These are phyloP conservation scores for Ustilago vetiveriae DNA, from an alignment of 1,284 basidiomycete genomes.

Conservation along the genomic window DNA sequence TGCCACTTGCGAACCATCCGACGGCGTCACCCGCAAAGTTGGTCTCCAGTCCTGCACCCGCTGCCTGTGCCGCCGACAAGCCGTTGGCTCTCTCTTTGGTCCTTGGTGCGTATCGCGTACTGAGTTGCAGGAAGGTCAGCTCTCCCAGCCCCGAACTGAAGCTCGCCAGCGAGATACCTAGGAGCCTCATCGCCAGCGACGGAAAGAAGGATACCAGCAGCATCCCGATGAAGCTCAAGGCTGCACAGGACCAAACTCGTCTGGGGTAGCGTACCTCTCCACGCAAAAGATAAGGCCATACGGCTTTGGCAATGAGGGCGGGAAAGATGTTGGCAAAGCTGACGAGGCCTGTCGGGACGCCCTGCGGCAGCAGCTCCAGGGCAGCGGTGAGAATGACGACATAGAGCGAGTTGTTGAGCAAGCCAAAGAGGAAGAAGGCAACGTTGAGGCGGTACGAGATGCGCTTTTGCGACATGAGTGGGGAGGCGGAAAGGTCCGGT, in stretches of 20 bases:
- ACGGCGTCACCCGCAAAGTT: conserved; percentile 48
- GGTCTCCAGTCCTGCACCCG: conserved; percentile 16
- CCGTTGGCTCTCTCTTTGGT: conserved; percentile 4
- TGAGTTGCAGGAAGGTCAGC: conserved; percentile 90
- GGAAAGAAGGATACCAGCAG: conserved; percentile 80
- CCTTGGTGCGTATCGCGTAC: conserved; percentile 73
- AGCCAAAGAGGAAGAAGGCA: conserved; percentile 66
- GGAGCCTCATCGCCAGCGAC: conserved; percentile 75
- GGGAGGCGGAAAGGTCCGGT: not conserved
- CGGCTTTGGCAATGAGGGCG: conserved; percentile 77
- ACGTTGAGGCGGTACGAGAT: conserved; percentile 36
- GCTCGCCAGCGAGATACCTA: conserved; percentile 88
- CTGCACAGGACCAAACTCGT: conserved; percentile 68
- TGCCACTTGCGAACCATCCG: conserved; percentile 74
- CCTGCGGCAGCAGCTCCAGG: conserved; percentile 84
- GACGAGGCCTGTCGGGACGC: conserved; percentile 77
- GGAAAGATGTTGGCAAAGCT: conserved; percentile 73
- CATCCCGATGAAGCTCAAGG: conserved; percentile 61
- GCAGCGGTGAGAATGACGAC: conserved; percentile 96
- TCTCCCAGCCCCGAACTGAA: conserved; percentile 95
- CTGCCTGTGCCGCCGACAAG: conserved; percentile 3
- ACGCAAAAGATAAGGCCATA: conserved; percentile 80
- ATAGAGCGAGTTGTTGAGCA: conserved; percentile 72
- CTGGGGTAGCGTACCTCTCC: conserved; percentile 55
- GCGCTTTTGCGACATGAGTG: conserved; percentile 8